These are phyloP conservation scores for Fusarium sp. DNA, from an alignment of 2,329 filamentous ascomycete genomes.

Conservation along the genomic window DNA sequence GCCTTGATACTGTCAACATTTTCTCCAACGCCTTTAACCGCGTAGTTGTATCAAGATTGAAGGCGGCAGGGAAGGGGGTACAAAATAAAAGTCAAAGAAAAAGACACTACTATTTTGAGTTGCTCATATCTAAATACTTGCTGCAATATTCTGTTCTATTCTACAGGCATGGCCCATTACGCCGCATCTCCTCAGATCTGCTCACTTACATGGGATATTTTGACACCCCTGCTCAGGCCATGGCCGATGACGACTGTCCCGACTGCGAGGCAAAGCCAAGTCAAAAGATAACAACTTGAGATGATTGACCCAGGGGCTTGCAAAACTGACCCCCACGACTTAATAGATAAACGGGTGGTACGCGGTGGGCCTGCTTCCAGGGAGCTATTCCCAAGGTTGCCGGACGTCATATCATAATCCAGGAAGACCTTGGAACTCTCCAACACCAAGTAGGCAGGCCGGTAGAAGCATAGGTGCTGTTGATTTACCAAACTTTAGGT, in stretches of 20 bases:
- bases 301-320: background rate
- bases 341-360: conserved; percentile 7
- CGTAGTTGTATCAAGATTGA: conserved; percentile 7
- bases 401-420: conserved; percentile 15
- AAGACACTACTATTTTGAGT: no score
- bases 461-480: no score
- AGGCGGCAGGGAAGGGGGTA: background rate
- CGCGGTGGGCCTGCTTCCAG: conserved; percentile 11
- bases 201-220: conserved; percentile 9
- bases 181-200: background rate
- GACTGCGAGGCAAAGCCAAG: background rate
- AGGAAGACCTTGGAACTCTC: conserved; percentile 1
- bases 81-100: no score
- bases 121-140: background rate
- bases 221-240: background rate
- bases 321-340: background rate
- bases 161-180: background rate
- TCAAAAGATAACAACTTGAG: conserved; percentile 3
- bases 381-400: conserved; percentile 13
- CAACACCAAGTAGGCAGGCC: background rate
- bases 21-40: conserved; percentile 22
- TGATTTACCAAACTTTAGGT: no score
- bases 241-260: background rate
- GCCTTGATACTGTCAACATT: conserved; percentile 20
- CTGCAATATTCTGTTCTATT: background rate